phyloP scores from a whole-genome alignment of 2,329 filamentous ascomycete species.

The Aspergillus quadricinctus region DNA sequence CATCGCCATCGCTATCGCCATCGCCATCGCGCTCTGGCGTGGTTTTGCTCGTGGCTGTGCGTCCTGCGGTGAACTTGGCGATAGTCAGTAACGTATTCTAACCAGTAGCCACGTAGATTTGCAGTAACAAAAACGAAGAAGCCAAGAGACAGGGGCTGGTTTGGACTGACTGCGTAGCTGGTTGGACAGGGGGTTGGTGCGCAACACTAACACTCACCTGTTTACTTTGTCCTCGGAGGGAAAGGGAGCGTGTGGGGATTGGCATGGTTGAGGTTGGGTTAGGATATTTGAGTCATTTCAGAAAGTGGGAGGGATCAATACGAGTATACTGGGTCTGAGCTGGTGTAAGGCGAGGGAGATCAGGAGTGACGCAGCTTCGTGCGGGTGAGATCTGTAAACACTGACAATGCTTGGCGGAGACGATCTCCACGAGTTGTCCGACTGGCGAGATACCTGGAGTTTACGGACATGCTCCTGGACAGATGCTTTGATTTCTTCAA shows the following conservation, averaged over 20 bases:
- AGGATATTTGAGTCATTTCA: neutral
- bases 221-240: conserved; percentile 32
- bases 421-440: neutral
- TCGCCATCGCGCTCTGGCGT: conserved; percentile 5
- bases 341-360: neutral
- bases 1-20: conserved; percentile 1
- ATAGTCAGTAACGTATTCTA: neutral
- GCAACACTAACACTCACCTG: conserved; percentile 26
- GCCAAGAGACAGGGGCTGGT: neutral
- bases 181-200: conserved; percentile 1
- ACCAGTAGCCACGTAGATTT: neutral
- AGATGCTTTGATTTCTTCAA: neutral
- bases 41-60: conserved; percentile 14
- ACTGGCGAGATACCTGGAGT: neutral
- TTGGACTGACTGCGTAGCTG: neutral
- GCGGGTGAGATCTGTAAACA: neutral
- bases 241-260: conserved; percentile 36
- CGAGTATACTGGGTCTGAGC: neutral
- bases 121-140: neutral
- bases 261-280: conserved; percentile 26
- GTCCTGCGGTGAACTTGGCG: conserved; percentile 17
- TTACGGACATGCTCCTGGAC: neutral
- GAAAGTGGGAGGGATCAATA: neutral
- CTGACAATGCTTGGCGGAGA: conserved; percentile 5
- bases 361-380: neutral